These are phyloP conservation scores for Grifola frondosa DNA, from an alignment of 1,284 basidiomycete genomes.

Conservation along the genomic window DNA sequence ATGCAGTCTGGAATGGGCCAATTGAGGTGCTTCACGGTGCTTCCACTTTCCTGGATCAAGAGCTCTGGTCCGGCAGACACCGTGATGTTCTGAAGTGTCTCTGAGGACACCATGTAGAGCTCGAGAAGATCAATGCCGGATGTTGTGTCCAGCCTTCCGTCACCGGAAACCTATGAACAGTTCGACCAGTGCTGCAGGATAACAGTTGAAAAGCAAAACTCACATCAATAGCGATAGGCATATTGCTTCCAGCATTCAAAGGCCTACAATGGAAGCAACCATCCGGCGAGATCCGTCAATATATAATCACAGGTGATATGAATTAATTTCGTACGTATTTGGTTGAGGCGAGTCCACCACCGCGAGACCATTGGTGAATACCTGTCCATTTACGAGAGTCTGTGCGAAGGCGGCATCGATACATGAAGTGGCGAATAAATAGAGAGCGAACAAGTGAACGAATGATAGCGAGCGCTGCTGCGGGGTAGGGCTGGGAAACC, in stretches of 20 bases:
- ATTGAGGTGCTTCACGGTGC: conserved; percentile 50
- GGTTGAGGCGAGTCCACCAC: conserved; percentile 47
- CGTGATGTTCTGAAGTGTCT: conserved; percentile 44
- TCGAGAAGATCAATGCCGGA: conserved; percentile 42
- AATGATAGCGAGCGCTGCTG: conserved; percentile 13
- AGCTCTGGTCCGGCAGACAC: conserved; percentile 42
- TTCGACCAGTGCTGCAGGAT: conserved; percentile 5
- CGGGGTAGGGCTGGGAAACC: conserved; percentile 2
- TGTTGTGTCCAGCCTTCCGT: conserved; percentile 40
- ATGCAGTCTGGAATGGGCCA: conserved; percentile 46
- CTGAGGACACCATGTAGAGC: conserved; percentile 48
- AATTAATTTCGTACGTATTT: conserved; percentile 37
- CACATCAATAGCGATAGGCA: conserved; percentile 47
- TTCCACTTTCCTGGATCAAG: conserved; percentile 41
- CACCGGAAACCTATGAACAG: conserved; percentile 41
- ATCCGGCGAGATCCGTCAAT: too few species aligned
- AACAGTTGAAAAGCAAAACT: conserved; percentile 10
- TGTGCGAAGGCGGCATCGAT: conserved; percentile 25
- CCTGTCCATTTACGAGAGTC: conserved; percentile 38
- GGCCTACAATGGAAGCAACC: too few species aligned
- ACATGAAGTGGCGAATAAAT: conserved; percentile 3
- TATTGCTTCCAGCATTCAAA: conserved; percentile 34
- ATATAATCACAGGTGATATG: background rate
- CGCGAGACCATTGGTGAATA: conserved; percentile 47
- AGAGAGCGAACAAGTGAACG: conserved; percentile 14